These are phyloP conservation scores for Miscanthus sacchariflorus DNA, from an alignment of 202 grass and related monocot species.

Conservation along the genomic window DNA sequence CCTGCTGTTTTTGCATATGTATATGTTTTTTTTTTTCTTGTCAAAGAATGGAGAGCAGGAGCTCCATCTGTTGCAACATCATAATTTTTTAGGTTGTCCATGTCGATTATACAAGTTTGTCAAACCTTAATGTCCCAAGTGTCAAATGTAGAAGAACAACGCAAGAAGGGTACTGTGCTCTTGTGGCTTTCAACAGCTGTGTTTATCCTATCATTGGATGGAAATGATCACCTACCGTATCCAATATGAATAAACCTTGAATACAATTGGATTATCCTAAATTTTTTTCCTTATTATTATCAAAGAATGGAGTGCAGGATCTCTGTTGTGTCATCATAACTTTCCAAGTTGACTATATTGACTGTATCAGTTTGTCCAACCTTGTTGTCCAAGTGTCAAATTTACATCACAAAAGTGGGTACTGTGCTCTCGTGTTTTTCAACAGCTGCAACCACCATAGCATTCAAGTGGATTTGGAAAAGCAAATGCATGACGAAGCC, in stretches of 20 bases:
- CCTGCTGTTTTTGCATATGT: too few species aligned
- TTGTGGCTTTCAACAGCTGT: background rate
- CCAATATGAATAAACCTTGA: background rate
- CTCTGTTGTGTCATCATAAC: background rate
- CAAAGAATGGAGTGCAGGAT: background rate
- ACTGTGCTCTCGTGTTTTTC: slow-evolving; percentile 1
- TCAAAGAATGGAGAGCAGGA: too few species aligned
- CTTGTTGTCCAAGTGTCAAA: background rate
- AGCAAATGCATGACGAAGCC: too few species aligned
- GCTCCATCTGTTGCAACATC: background rate
- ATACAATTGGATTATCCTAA: background rate
- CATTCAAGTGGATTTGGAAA: background rate
- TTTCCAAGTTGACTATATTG: background rate
- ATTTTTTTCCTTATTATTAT: background rate
- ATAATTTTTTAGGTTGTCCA: background rate
- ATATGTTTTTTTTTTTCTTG: too few species aligned
- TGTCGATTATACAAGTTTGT: background rate
- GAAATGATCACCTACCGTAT: background rate
- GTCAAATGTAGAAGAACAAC: background rate
- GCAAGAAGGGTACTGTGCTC: background rate
- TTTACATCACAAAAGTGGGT: background rate
- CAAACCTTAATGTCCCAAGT: background rate
- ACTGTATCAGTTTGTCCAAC: slow-evolving; percentile 11
- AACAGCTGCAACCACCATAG: slow-evolving; percentile 2
- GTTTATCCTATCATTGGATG: background rate